phyloP scores from a whole-genome alignment of 257 asterid genomes.

The Cynanchum wilfordii region DNA sequence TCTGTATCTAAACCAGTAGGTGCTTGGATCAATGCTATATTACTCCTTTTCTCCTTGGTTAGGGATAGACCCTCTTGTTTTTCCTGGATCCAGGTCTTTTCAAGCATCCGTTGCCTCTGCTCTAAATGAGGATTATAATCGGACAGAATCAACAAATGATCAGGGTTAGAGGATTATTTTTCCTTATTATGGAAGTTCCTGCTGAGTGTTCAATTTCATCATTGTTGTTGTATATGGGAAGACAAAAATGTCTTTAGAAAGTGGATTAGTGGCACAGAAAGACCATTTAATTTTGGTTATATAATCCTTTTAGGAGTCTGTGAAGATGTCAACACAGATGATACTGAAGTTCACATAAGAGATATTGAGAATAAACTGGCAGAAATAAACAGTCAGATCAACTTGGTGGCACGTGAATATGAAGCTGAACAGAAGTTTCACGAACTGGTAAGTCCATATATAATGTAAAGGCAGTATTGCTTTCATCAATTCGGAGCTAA shows the following conservation, averaged over 20 bases:
- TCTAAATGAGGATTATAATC: constrained; percentile 25
- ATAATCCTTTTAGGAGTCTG: constrained; percentile 28
- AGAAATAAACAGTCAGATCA: constrained; percentile 34
- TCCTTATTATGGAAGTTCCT: constrained; percentile 9
- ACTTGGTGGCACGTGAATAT: constrained; percentile 45
- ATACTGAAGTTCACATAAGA: constrained; percentile 25
- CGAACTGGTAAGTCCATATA: constrained; percentile 44
- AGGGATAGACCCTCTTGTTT: not conserved
- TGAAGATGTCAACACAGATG: constrained; percentile 23
- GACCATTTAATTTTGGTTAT: not conserved
- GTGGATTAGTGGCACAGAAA: not conserved
- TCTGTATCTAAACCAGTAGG: too few species aligned
- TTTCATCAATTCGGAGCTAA: not conserved
- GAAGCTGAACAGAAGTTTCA: constrained; percentile 44
- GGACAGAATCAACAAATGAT: constrained; percentile 37
- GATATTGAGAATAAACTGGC: constrained; percentile 43
- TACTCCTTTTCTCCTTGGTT: not conserved
- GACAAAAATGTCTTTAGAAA: not conserved
- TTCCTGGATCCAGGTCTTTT: constrained; percentile 50
- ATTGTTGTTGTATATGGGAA: not conserved
- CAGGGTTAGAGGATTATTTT: constrained; percentile 16
- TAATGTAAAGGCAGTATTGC: not conserved
- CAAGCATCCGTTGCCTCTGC: constrained; percentile 36
- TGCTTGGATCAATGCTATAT: not conserved
- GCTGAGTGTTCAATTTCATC: not conserved